A percentile compares a stretch with the other conserved stretches of the same genome.
phyloP scores from a whole-genome alignment of 2,329 filamentous ascomycete genomes.

The Emericellopsis cladophorae region DNA sequence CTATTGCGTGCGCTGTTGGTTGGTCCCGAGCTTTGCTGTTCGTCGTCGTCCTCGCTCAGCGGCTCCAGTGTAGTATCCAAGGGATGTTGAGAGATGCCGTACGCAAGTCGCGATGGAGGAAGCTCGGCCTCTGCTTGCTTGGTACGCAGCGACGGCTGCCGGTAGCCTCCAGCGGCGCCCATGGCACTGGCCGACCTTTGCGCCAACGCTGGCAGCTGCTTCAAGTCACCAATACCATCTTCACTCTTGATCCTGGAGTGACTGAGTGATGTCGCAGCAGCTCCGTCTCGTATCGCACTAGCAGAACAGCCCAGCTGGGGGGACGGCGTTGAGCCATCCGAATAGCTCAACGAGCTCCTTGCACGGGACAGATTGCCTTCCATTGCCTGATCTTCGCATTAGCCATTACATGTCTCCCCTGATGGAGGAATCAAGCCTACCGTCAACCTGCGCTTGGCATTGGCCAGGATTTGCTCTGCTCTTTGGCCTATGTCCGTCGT shows the following conservation, averaged over 20 bases:
- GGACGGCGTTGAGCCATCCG: constrained; percentile 37
- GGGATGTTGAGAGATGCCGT: constrained; percentile 23
- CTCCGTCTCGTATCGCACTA: constrained; percentile 10
- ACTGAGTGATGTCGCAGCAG: constrained; percentile 4
- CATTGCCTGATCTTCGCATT: constrained; percentile 54
- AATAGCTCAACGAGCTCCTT: constrained; percentile 47
- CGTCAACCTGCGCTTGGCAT: constrained; percentile 79
- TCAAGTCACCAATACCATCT: constrained; percentile 8
- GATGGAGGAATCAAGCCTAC: constrained; percentile 35
- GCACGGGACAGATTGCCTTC: constrained; percentile 80
- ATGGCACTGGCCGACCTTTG: constrained; percentile 54
- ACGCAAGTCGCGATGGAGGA: background rate
- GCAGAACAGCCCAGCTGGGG: constrained; percentile 26
- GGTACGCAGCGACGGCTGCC: constrained; percentile 30
- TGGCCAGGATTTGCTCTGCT: constrained; percentile 82
- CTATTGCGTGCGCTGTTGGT: constrained; percentile 12
- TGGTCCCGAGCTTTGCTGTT: constrained; percentile 1
- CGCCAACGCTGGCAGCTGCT: constrained; percentile 14
- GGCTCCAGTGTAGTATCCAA: constrained; percentile 35
- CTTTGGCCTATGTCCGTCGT: constrained; percentile 67
- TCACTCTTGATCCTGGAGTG: constrained; percentile 21
- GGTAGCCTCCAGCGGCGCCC: constrained; percentile 44
- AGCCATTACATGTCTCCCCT: constrained; percentile 4
- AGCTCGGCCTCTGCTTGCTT: background rate
- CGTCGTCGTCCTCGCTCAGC: constrained; percentile 36